phyloP scores from a whole-genome alignment of 2,329 filamentous ascomycete species.

The Fusarium guadeloupense region DNA sequence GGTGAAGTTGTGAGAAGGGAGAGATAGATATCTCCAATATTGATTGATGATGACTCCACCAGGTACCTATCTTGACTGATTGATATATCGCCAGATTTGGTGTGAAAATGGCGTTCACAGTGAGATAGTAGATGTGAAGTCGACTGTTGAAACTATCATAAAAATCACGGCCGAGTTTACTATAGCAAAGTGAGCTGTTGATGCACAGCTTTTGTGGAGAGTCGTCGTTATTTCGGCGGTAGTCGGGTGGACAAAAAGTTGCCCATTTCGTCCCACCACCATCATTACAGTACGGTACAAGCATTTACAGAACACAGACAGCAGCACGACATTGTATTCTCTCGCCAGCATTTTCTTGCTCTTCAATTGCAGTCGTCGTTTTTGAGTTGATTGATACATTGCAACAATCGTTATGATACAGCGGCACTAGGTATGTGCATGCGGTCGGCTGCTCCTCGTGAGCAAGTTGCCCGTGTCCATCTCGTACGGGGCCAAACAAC shows the following conservation, averaged over 20 bases:
- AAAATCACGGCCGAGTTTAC: constrained; percentile 1
- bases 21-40: constrained; percentile 12
- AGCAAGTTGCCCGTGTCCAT: constrained; percentile 34
- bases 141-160: not conserved
- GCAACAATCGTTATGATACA: constrained; percentile 50
- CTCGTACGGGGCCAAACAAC: constrained; percentile 36
- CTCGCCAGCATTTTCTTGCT: constrained; percentile 7
- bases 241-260: constrained; percentile 39
- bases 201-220: constrained; percentile 29
- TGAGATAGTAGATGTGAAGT: not conserved
- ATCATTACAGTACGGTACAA: constrained; percentile 1
- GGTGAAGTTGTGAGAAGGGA: constrained; percentile 23
- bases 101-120: not conserved
- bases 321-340: constrained; percentile 8
- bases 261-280: constrained; percentile 20
- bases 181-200: constrained; percentile 6
- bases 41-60: constrained; percentile 27
- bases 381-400: constrained; percentile 43
- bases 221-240: constrained; percentile 34
- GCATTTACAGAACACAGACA: not conserved
- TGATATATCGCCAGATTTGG: not conserved
- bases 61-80: constrained; percentile 5
- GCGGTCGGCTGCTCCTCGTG: constrained; percentile 36
- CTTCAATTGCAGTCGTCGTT: constrained; percentile 24
- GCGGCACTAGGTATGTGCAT: constrained; percentile 39